Percentiles rank a stretch among this genome's conserved stretches.
Conservation (phyloP, 2,329 filamentous ascomycete species). For the Claviceps humidiphila region DNA sequence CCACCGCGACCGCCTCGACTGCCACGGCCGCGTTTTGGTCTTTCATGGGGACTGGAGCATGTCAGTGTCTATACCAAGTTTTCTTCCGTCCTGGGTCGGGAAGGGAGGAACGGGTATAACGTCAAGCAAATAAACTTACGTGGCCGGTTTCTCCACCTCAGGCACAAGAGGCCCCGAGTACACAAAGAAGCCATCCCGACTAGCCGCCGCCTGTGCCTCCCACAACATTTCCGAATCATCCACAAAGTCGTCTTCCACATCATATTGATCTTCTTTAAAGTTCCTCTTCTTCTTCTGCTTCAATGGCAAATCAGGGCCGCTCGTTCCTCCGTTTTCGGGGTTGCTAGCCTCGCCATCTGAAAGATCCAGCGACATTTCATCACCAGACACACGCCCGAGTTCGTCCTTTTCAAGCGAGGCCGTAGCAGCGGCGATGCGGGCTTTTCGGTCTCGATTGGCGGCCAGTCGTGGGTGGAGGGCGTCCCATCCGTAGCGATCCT, state of each 20-base stretch:
- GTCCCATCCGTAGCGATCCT: slow-evolving; percentile 88
- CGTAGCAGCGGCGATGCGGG: slow-evolving; percentile 78
- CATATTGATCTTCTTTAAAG: slow-evolving; percentile 71
- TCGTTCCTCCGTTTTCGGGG: slow-evolving; percentile 61
- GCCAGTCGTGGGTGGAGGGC: slow-evolving; percentile 84
- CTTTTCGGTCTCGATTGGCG: slow-evolving; percentile 74
- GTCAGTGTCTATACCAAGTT: background rate
- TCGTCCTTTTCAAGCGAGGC: slow-evolving; percentile 69
- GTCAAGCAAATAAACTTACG: slow-evolving; percentile 14
- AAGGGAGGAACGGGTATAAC: too few species aligned
- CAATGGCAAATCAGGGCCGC: slow-evolving; percentile 46
- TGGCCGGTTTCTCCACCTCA: slow-evolving; percentile 64
- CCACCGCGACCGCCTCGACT: slow-evolving; percentile 38
- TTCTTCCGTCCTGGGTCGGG: too few species aligned
- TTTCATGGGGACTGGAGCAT: slow-evolving; percentile 50
- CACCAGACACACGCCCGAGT: slow-evolving; percentile 53
- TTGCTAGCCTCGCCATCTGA: slow-evolving; percentile 71
- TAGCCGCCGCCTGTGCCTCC: slow-evolving; percentile 90
- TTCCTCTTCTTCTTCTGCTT: slow-evolving; percentile 69
- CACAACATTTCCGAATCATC: slow-evolving; percentile 91
- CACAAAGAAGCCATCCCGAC: slow-evolving; percentile 94
- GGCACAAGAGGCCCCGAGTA: slow-evolving; percentile 86
- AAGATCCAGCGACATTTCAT: slow-evolving; percentile 73
- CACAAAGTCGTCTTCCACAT: slow-evolving; percentile 71
- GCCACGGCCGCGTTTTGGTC: slow-evolving; percentile 54